Evolutionary conservation across 2,329 filamentous ascomycete species (phyloP), one percentile per base, ranked within the genome.

Genomic region (Aspergillus sojae): DNA sequence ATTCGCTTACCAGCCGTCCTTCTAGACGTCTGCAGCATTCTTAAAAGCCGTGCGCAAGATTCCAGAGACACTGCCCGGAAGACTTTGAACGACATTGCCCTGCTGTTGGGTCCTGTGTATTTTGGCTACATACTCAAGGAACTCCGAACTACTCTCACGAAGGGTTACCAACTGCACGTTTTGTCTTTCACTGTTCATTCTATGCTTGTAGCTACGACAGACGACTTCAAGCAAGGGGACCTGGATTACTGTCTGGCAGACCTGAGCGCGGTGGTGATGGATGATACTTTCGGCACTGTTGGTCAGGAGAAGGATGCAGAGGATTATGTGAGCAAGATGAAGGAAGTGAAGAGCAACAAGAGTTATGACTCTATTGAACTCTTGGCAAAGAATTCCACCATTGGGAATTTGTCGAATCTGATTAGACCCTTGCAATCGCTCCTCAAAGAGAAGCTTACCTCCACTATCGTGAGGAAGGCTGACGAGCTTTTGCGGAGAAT

Each of bases 281-380:
- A 99, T 72, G 96, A 99, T 74, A 95, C 96, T 14, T 99, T 99
- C 74, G 96, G 96, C 34, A 88, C 89, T 6, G 91, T 91, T 39
- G 95, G 95, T 2, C 91, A 97, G 79, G 94, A 99, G 74, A 99
- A 99, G 78, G 95, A 99, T 71, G 94, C 94, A 0, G 93, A 97
- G 71, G 95, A 94, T 59, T 99, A 99, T 76, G 90, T 91, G 61
- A 97, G 89, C 75, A 91, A 94, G 78, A 97, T 96, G 90, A 97
- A 96, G 78, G 95, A 99, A 79, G 90, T 99, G 62, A 98, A 97
- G 82, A 95, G 92, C 78, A 97, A 92, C 83, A 99, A 98, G 83
- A 97, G 94, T 75, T 96, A 94, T 72, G 96, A 99, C 74, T 96
- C 95, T 0, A 96, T 98, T 89, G 94, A 98, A 77, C 83, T 98